phyloP scores from a whole-genome alignment of 2,329 filamentous ascomycete genomes.

The Chaetothyriales sp. region DNA sequence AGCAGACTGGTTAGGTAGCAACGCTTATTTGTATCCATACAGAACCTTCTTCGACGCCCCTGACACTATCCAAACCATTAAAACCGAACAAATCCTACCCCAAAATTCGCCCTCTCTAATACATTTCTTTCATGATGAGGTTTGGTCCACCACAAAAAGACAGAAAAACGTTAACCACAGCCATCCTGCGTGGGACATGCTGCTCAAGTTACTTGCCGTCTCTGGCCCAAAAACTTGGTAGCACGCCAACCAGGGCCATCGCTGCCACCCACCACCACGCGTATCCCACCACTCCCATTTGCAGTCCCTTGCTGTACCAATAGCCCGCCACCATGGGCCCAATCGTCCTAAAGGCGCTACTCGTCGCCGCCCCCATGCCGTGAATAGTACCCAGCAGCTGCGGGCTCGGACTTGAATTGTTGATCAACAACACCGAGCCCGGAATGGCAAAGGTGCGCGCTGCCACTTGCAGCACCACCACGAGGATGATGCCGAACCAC shows the following conservation, averaged over 20 bases:
- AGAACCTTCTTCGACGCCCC: too few relatives aligned
- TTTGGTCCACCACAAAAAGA: too few relatives aligned
- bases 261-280: constrained; percentile 44
- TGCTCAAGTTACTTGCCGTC: constrained; percentile 34
- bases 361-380: constrained; percentile 44
- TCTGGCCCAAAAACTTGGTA: constrained; percentile 47
- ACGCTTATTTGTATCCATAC: too few relatives aligned
- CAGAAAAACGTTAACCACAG: too few relatives aligned
- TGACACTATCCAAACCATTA: too few relatives aligned
- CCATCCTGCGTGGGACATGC: too few relatives aligned
- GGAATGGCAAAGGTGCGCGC: constrained; percentile 58
- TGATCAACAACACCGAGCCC: constrained; percentile 44
- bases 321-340: constrained; percentile 43
- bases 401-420: constrained; percentile 47
- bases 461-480: constrained; percentile 55
- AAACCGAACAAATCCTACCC: too few relatives aligned
- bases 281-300: constrained; percentile 41
- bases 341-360: constrained; percentile 42
- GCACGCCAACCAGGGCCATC: constrained; percentile 44
- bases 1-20: too few relatives aligned
- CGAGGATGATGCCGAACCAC: constrained; percentile 52
- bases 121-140: too few relatives aligned
- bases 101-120: too few relatives aligned
- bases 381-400: constrained; percentile 47
- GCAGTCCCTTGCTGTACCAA: constrained; percentile 42